phyloP scores from a whole-genome alignment of 2,329 filamentous ascomycete genomes.

The Xylaria sp. region DNA sequence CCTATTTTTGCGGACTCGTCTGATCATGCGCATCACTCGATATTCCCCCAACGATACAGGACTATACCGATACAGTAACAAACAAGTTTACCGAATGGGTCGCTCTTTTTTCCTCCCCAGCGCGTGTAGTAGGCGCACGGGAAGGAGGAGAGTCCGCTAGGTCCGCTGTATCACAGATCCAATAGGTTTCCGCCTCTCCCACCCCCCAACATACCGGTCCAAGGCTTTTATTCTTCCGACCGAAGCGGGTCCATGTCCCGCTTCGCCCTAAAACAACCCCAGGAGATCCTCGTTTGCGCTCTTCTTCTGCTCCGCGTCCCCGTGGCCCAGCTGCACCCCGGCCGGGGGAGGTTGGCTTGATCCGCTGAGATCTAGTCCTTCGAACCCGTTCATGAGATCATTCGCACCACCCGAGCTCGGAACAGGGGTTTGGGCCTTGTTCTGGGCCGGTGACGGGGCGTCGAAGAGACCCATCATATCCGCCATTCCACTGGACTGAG shows the following conservation, averaged over 20 bases:
- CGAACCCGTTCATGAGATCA: constrained; percentile 90
- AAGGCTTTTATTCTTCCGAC: constrained; percentile 5
- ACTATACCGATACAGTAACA: too few relatives aligned
- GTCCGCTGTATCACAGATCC: constrained; percentile 8
- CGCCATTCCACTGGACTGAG: constrained; percentile 53
- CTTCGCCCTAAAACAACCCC: constrained; percentile 52
- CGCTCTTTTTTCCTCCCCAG: neutral
- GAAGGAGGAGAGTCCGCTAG: neutral
- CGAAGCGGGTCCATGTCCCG: neutral
- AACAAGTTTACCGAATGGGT: too few relatives aligned
- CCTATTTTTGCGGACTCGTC: neutral
- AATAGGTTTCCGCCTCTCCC: constrained; percentile 1
- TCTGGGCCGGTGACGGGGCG: constrained; percentile 58
- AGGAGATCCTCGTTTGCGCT: constrained; percentile 62
- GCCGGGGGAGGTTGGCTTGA: constrained; percentile 67
- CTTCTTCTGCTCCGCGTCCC: constrained; percentile 52
- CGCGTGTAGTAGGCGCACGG: neutral
- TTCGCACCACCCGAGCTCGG: constrained; percentile 51
- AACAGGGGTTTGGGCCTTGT: too few relatives aligned
- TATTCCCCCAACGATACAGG: neutral
- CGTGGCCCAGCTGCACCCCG: constrained; percentile 56
- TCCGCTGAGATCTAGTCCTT: constrained; percentile 73
- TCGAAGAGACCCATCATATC: constrained; percentile 74
- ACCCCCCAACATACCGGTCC: neutral
- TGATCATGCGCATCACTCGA: neutral